Percentiles rank a stretch among this genome's conserved stretches.
phyloP scores from a whole-genome alignment of 1,284 basidiomycete species.

The Pascua sp. region DNA sequence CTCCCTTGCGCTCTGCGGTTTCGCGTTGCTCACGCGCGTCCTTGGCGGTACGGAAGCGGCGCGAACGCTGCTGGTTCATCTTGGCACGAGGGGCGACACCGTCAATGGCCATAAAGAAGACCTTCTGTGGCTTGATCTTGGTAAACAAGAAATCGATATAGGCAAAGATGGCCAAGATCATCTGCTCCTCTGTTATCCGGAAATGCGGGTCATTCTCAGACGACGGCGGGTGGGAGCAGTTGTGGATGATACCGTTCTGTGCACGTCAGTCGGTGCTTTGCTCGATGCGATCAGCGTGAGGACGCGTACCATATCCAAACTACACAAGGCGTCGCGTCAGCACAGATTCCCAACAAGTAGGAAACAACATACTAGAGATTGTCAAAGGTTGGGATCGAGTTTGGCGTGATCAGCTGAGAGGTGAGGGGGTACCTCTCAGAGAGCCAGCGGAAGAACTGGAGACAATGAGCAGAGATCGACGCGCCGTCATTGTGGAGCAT shows the following conservation, averaged over 20 bases:
- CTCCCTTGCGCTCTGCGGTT: constrained; percentile 81
- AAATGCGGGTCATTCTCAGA: constrained; percentile 89
- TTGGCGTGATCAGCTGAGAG: constrained; percentile 95
- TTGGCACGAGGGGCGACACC: constrained; percentile 97
- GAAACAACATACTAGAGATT: constrained; percentile 43
- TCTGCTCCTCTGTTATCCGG: constrained; percentile 91
- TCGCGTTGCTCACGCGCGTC: constrained; percentile 83
- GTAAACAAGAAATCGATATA: constrained; percentile 97
- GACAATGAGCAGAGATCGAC: not conserved
- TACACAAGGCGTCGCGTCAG: constrained; percentile 4
- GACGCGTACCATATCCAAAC: constrained; percentile 35
- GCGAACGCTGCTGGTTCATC: constrained; percentile 97
- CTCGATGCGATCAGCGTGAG: not conserved
- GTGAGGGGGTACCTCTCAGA: constrained; percentile 95
- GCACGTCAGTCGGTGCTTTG: constrained; percentile 1
- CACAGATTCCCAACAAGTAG: not conserved
- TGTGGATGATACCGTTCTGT: constrained; percentile 99
- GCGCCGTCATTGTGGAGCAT: not conserved
- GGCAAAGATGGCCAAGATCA: constrained; percentile 92
- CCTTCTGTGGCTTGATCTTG: constrained; percentile 95
- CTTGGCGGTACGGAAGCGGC: constrained; percentile 91
- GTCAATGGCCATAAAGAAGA: constrained; percentile 97
- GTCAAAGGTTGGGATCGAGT: constrained; percentile 56
- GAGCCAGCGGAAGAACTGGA: constrained; percentile 58
- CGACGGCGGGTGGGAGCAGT: constrained; percentile 61